Evolutionary conservation across 305 asterid genomes (phyloP).

Genomic region (Fraxinus baroniana): DNA sequence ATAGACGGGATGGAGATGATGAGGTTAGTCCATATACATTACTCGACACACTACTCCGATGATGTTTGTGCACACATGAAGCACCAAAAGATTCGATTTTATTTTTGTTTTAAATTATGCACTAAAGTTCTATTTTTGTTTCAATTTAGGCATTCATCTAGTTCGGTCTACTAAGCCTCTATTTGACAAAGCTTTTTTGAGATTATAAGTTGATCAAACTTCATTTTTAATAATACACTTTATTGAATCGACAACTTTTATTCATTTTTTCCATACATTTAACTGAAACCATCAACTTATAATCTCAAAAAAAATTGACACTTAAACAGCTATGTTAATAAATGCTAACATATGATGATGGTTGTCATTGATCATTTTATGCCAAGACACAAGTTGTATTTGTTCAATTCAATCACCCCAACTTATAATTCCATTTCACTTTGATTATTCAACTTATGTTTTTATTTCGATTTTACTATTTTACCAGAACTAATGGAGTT

Average conservation of each 20-base stretch:
- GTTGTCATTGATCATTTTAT: no score
- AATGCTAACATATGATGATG: no score
- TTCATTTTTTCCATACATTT: background rate
- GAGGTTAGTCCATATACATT: background rate
- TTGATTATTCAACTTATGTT: background rate
- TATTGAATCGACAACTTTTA: background rate
- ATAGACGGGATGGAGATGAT: background rate
- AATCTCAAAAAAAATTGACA: no score
- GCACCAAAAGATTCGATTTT: no score
- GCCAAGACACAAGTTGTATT: no score
- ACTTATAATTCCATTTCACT: background rate
- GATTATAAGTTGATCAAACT: no score
- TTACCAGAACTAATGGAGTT: no score
- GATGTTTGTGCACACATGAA: background rate
- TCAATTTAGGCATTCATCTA: background rate
- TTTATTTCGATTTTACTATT: background rate
- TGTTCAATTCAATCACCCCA: no score
- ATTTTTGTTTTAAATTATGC: no score
- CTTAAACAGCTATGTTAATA: no score
- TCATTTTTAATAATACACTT: no score
- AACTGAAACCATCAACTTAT: background rate
- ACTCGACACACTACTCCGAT: background rate
- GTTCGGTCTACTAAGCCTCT: background rate
- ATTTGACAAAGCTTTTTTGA: background rate
- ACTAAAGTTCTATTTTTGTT: no score